Percentiles rank a stretch among this genome's conserved stretches.
Conservation (phyloP, 495 filamentous ascomycete genomes). For the Penicillium herquei region DNA sequence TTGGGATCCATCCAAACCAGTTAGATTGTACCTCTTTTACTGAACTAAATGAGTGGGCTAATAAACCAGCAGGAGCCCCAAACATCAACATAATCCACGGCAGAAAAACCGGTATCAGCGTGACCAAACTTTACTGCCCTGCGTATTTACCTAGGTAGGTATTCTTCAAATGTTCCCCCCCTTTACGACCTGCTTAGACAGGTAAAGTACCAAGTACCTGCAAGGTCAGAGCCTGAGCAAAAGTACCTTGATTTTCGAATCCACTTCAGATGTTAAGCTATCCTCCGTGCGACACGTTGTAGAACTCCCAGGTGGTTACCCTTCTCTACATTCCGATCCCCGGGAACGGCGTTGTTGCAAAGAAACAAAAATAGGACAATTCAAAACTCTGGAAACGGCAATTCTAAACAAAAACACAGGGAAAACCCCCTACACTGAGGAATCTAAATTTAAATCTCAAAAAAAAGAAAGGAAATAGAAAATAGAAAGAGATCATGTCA, state of each 20-base stretch:
- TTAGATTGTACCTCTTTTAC: neutral
- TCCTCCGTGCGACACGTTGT: too few species aligned
- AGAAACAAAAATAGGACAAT: neutral
- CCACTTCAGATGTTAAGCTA: too few species aligned
- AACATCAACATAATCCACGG: neutral
- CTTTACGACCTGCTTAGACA: neutral
- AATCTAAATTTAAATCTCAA: neutral
- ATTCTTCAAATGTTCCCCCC: too few species aligned
- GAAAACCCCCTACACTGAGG: neutral
- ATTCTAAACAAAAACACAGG: neutral
- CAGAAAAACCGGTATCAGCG: conserved; percentile 7
- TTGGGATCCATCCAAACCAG: neutral
- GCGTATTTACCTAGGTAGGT: too few species aligned
- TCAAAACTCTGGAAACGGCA: neutral
- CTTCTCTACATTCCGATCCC: neutral
- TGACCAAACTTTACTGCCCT: conserved; percentile 19
- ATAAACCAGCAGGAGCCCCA: neutral
- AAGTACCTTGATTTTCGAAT: neutral
- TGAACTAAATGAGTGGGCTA: too few species aligned
- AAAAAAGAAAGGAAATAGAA: neutral
- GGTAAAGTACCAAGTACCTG: neutral
- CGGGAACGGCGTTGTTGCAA: neutral
- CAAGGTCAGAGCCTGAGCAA: neutral
- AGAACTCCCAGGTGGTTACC: too few species aligned
- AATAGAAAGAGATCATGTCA: neutral